Evolutionary conservation across 2,329 filamentous ascomycete species (phyloP).

Genomic region (Lecanicillium sp.): DNA sequence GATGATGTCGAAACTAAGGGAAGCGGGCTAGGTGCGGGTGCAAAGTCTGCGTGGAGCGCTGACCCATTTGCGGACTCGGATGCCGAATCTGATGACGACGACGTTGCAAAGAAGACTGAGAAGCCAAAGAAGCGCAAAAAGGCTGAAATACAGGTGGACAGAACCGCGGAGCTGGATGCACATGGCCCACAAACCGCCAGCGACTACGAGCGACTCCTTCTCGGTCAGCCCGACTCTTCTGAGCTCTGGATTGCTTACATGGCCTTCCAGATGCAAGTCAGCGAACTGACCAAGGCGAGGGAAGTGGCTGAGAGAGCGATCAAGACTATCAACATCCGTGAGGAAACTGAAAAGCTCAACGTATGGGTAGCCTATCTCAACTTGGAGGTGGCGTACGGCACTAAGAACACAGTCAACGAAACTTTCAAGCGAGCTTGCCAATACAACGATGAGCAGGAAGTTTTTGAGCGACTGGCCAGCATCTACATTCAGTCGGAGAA

Average conservation of each 20-base stretch:
- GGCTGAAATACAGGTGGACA: conserved; percentile 73
- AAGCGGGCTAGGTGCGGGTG: conserved; percentile 59
- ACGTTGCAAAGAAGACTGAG: conserved; percentile 33
- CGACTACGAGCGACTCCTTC: conserved; percentile 87
- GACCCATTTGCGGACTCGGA: conserved; percentile 55
- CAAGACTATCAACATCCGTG: conserved; percentile 81
- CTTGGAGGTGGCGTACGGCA: conserved; percentile 84
- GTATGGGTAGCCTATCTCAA: conserved; percentile 94
- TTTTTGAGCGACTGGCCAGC: conserved; percentile 81
- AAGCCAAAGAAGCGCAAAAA: conserved; percentile 72
- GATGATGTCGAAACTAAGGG: conserved; percentile 20
- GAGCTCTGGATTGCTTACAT: conserved; percentile 94
- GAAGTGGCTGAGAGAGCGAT: conserved; percentile 87
- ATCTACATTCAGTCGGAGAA: conserved; percentile 93
- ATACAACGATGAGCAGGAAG: conserved; percentile 85
- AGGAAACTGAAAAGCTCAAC: conserved; percentile 88
- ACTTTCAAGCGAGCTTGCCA: conserved; percentile 89
- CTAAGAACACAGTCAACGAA: conserved; percentile 71
- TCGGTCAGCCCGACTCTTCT: conserved; percentile 90
- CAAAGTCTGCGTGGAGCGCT: conserved; percentile 85
- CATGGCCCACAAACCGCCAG: conserved; percentile 82
- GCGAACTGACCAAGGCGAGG: conserved; percentile 79
- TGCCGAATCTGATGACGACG: conserved; percentile 33
- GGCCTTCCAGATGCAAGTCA: conserved; percentile 93
- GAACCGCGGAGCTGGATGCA: conserved; percentile 83